phyloP scores from a whole-genome alignment of 768 basidiomycete genomes.

The Suillus spraguei region DNA sequence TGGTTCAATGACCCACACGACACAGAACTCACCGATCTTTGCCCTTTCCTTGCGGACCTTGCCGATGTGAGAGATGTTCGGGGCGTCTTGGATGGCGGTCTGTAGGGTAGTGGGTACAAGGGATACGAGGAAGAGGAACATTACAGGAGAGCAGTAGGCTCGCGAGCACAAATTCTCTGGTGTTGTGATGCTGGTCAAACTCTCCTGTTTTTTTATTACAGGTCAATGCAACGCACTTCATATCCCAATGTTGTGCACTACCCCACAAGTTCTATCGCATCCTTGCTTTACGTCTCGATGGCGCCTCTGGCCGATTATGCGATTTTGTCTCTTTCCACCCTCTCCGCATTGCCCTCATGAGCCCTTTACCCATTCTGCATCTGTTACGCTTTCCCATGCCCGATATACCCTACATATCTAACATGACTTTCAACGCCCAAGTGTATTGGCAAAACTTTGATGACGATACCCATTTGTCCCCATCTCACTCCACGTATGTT shows the following conservation, averaged over 20 bases:
- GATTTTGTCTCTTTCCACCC: constrained; percentile 8
- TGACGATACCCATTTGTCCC: constrained; percentile 4
- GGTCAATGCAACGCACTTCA: constrained; percentile 32
- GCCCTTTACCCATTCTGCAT: constrained; percentile 36
- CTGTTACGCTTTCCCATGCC: constrained; percentile 26
- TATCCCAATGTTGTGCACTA: constrained; percentile 9
- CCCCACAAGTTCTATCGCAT: constrained; percentile 3
- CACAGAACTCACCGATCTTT: constrained; percentile 93
- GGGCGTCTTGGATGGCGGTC: constrained; percentile 85
- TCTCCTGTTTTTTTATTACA: constrained; percentile 30
- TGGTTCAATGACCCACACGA: constrained; percentile 99
- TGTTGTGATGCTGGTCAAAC: constrained; percentile 32
- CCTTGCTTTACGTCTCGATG: constrained; percentile 17
- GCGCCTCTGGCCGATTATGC: constrained; percentile 11
- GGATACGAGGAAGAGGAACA: constrained; percentile 11
- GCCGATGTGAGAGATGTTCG: constrained; percentile 85
- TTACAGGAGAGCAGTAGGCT: constrained; percentile 20
- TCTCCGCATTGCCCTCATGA: constrained; percentile 21
- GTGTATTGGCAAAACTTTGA: constrained; percentile 8
- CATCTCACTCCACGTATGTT: constrained; percentile 3
- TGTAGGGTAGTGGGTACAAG: constrained; percentile 43
- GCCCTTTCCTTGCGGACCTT: constrained; percentile 92
- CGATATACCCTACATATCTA: constrained; percentile 9
- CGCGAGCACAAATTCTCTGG: constrained; percentile 24
- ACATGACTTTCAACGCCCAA: constrained; percentile 7